Evolutionary conservation across 768 basidiomycete species (phyloP).

Genomic region (Pulveroboletus sp.): DNA sequence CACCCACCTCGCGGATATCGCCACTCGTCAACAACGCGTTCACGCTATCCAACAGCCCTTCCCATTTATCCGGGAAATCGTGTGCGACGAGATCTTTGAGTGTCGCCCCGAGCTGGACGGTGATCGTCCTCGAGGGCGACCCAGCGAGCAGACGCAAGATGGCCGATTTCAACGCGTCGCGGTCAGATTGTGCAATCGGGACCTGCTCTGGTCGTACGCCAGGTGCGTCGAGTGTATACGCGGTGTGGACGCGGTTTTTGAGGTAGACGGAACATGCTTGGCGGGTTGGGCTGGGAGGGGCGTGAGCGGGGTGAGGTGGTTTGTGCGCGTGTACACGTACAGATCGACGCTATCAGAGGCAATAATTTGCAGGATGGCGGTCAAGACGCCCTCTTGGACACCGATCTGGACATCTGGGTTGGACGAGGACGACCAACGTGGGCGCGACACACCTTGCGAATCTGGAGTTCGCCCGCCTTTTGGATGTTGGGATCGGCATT

Average conservation of each 20-base stretch:
- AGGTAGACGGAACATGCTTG: conserved; percentile 86
- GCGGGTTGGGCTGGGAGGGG: conserved; percentile 59
- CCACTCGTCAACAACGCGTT: conserved; percentile 60
- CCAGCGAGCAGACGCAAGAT: conserved; percentile 69
- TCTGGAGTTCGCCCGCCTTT: conserved; percentile 82
- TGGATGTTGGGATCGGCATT: conserved; percentile 85
- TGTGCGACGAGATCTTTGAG: conserved; percentile 71
- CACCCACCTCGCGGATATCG: conserved; percentile 71
- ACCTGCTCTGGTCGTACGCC: conserved; percentile 55
- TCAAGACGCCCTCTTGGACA: conserved; percentile 76
- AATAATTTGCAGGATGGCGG: conserved; percentile 85
- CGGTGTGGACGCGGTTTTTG: conserved; percentile 80
- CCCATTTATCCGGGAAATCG: conserved; percentile 82
- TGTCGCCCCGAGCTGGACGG: conserved; percentile 70
- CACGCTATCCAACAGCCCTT: conserved; percentile 62
- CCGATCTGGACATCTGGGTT: conserved; percentile 52
- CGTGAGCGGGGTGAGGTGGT: not conserved
- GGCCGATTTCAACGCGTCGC: conserved; percentile 64
- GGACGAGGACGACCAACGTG: not conserved
- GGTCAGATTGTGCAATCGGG: conserved; percentile 66
- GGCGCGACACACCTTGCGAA: conserved; percentile 62
- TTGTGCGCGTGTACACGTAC: conserved; percentile 52
- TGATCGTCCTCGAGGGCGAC: conserved; percentile 64
- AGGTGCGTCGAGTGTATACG: conserved; percentile 52
- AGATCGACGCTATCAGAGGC: conserved; percentile 72